Evolutionary conservation across 2,329 filamentous ascomycete species (phyloP), one percentile per base, ranked within the genome.

Genomic region (Cytospora leucostoma): DNA sequence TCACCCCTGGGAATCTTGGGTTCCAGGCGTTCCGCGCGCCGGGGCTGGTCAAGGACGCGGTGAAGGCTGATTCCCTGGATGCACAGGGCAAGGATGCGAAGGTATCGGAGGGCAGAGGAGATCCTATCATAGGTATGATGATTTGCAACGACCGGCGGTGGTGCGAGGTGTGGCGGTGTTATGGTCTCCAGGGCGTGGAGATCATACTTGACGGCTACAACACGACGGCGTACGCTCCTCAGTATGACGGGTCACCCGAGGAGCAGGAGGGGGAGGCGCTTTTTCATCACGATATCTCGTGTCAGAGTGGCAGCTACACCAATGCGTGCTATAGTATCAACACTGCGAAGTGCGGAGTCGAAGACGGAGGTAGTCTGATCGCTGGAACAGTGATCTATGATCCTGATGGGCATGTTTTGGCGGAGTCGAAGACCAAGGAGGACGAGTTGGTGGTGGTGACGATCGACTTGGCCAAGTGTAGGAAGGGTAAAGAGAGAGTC

Each of bases 141-240:
- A 83, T 84, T 61, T 84, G 82, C 72, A 85, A 84, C 67, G 82
- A 84, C 70, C 72, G 81, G 5, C 74, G 82, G 8, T 84, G 82
- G 82, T 75, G 79, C 1, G 82, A 84, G 67, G 78, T 77, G 0
- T 85, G 82, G 82, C 72, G 82, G 38, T 74, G 74, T 19, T 80
- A 83, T 66, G 80, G 81, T 0, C 72, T 84, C 12, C 70, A 75
- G 61, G 80, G 80, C 56, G 68, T 68, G 1, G 73, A 74, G 58
- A 66, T 74, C 34, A 59, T 74, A 11, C 65, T 72, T 35, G 68
- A 69, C 27, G 82, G 82, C 1, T 84, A 82, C 70, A 84, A 83
- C 70, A 83, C 81, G 2, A 79, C 78, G 4, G 76, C 76, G 0
- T 82, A 77, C 67, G 80, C 80, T 47, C 79, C 80, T 21, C 65